These are phyloP conservation scores for Fusarium cyanostomum DNA, from an alignment of 2,329 filamentous ascomycete genomes.

Conservation along the genomic window DNA sequence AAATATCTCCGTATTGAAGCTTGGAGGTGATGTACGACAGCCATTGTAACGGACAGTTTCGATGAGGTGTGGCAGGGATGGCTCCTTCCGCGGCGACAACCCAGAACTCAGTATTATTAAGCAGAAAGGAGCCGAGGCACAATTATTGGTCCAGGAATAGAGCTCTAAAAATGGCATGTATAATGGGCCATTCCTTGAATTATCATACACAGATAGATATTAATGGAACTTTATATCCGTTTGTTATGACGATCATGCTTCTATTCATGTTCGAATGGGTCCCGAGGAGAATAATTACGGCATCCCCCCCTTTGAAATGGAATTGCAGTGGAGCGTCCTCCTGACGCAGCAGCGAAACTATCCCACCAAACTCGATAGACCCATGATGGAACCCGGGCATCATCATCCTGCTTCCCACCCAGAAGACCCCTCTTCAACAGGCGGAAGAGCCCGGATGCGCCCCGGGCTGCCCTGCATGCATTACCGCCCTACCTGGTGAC, in stretches of 20 bases:
- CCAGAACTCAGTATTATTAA: not conserved
- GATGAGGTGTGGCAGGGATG: not conserved
- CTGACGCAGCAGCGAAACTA: constrained; percentile 1
- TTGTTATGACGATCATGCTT: constrained; percentile 26
- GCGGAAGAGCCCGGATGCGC: constrained; percentile 4
- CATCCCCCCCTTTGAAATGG: not conserved
- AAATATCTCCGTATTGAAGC: not conserved
- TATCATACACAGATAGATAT: no score
- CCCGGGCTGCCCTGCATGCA: constrained; percentile 5
- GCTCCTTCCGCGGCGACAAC: not conserved
- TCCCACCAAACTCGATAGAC: constrained; percentile 3
- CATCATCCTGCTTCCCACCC: not conserved
- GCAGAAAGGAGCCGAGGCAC: constrained; percentile 1
- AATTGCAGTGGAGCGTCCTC: constrained; percentile 16
- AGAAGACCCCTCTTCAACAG: not conserved
- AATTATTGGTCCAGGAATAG: not conserved
- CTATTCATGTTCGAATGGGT: not conserved
- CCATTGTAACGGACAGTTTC: not conserved
- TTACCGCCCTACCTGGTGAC: not conserved
- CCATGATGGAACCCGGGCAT: not conserved
- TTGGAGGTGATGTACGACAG: not conserved
- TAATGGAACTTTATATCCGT: no score
- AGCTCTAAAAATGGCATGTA: constrained; percentile 1
- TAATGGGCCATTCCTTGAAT: constrained; percentile 5
- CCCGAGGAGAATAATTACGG: not conserved